Evolutionary conservation across 352 stramenopile species (phyloP).

Genomic region (Saprolegnia diclina): DNA sequence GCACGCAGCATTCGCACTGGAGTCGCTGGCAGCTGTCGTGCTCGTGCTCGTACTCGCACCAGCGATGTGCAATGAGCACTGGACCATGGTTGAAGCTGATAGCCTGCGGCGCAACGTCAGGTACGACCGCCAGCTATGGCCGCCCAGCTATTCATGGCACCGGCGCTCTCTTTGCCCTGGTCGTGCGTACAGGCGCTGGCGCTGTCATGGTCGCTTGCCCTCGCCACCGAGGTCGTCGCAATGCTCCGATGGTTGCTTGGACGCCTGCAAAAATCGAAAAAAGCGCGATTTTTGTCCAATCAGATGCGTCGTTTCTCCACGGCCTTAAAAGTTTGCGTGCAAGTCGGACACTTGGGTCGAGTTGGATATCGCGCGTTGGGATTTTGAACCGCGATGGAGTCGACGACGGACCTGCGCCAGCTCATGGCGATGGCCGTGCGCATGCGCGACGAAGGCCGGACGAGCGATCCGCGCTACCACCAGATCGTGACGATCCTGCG

Average conservation of each 20-base stretch:
- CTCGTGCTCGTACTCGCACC: no score
- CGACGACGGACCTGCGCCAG: constrained; percentile 66
- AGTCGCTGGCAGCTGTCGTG: no score
- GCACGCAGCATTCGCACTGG: no score
- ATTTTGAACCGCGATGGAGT: constrained; percentile 19
- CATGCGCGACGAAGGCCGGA: constrained; percentile 74
- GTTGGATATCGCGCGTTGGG: constrained; percentile 20
- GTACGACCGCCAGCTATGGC: no score
- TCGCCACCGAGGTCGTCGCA: no score
- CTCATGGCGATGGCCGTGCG: constrained; percentile 78
- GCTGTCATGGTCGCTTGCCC: no score
- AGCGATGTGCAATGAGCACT: no score
- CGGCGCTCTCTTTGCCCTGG: no score
- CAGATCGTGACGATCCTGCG: constrained; percentile 74
- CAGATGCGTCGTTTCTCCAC: neutral
- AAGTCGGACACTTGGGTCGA: neutral
- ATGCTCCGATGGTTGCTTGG: neutral
- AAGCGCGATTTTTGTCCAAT: constrained; percentile 1
- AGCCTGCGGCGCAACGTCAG: no score
- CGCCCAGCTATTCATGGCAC: no score
- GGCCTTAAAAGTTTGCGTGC: constrained; percentile 3
- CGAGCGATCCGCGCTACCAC: constrained; percentile 74
- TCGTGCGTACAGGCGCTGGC: no score
- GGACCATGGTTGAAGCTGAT: no score
- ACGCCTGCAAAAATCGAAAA: neutral